Percentiles rank a stretch among this genome's conserved stretches.
phyloP scores from a whole-genome alignment of 2,329 filamentous ascomycete genomes.

The Aspergillus sp. region DNA sequence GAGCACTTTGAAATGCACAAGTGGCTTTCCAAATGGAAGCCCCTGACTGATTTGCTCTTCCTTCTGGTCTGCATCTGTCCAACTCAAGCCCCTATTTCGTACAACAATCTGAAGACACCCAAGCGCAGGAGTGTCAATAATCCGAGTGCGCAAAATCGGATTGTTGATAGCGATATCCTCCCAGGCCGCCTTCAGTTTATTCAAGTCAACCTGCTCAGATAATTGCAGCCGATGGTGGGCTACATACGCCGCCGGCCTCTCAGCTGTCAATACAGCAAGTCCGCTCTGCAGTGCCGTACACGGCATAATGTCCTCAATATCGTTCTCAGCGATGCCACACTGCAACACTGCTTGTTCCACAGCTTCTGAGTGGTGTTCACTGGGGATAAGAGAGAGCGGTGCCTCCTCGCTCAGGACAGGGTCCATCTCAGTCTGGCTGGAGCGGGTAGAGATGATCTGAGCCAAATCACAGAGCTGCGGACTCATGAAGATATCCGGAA shows the following conservation, averaged over 20 bases:
- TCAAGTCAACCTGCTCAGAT: conserved; percentile 10
- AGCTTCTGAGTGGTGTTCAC: neutral
- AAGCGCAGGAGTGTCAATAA: neutral
- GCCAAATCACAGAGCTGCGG: conserved; percentile 4
- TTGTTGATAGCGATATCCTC: conserved; percentile 14
- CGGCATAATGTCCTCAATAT: conserved; percentile 23
- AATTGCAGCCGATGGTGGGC: conserved; percentile 5
- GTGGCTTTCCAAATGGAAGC: conserved; percentile 5
- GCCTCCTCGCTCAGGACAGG: neutral
- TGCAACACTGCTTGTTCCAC: neutral
- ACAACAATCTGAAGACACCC: conserved; percentile 4
- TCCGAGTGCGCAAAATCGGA: conserved; percentile 7
- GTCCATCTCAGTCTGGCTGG: neutral
- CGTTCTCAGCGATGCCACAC: neutral
- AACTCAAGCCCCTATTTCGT: neutral
- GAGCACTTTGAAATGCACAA: conserved; percentile 4
- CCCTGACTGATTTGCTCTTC: neutral
- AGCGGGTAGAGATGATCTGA: neutral
- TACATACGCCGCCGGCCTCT: conserved; percentile 9
- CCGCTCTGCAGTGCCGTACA: conserved; percentile 25
- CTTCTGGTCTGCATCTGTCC: neutral
- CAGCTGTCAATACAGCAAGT: conserved; percentile 23
- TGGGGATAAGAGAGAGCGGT: conserved; percentile 3
- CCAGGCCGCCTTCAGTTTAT: conserved; percentile 11
- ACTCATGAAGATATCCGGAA: conserved; percentile 2